A percentile compares a stretch with the other conserved stretches of the same genome.
These are phyloP conservation scores for Torrubiellomyces zombiae DNA, from an alignment of 2,329 filamentous ascomycete genomes.

Conservation along the genomic window DNA sequence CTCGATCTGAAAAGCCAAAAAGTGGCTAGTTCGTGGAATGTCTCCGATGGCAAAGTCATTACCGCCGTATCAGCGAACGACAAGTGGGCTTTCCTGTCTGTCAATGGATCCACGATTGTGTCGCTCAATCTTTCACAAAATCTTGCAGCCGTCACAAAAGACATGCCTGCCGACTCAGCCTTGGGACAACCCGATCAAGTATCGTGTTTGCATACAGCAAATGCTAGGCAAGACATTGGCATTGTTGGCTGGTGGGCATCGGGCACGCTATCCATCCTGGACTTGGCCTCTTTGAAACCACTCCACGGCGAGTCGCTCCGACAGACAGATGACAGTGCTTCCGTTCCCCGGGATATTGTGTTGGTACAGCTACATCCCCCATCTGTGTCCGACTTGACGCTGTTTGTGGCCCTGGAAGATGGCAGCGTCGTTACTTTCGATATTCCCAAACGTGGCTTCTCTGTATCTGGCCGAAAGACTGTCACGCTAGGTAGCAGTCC, in stretches of 20 bases:
- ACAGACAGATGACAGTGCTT: conserved; percentile 46
- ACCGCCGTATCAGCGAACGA: conserved; percentile 65
- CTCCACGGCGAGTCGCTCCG: conserved; percentile 48
- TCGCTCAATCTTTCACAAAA: conserved; percentile 47
- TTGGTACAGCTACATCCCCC: conserved; percentile 62
- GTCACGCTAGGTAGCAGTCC: conserved; percentile 76
- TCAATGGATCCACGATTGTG: conserved; percentile 57
- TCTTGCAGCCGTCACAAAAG: conserved; percentile 40
- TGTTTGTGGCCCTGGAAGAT: conserved; percentile 85
- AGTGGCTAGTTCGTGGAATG: conserved; percentile 40
- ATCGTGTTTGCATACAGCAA: conserved; percentile 65
- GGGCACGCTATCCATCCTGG: conserved; percentile 61
- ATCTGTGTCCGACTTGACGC: conserved; percentile 41
- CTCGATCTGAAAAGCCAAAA: conserved; percentile 42
- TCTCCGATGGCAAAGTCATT: conserved; percentile 37
- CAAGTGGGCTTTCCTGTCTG: conserved; percentile 52
- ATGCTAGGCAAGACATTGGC: conserved; percentile 45
- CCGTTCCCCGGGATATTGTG: conserved; percentile 67
- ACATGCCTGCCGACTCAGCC: conserved; percentile 34
- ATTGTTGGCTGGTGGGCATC: conserved; percentile 79
- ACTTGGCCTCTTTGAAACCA: conserved; percentile 47
- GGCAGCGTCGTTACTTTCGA: conserved; percentile 77
- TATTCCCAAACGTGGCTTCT: conserved; percentile 42
- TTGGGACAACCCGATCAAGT: conserved; percentile 45
- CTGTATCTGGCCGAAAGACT: conserved; percentile 58